A percentile compares a stretch with the other conserved stretches of the same genome.
phyloP scores from a whole-genome alignment of 306 rosid species.

The Trichosanthes truncata region DNA sequence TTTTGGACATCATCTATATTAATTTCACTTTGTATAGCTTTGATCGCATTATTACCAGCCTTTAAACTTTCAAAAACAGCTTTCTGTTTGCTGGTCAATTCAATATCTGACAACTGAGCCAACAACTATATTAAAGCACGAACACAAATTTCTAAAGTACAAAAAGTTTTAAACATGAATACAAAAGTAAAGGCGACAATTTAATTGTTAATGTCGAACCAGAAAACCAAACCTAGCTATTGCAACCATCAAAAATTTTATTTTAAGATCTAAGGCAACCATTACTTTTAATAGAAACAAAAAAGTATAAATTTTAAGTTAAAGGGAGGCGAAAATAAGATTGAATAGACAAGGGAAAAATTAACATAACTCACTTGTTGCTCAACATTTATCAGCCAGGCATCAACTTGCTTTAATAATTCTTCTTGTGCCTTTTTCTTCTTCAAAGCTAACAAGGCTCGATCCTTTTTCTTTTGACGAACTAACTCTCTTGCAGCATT shows the following conservation, averaged over 20 bases:
- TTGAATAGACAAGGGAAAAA: neutral
- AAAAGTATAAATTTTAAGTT: neutral
- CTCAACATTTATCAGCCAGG: constrained; percentile 92
- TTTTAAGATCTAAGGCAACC: neutral
- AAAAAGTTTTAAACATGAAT: neutral
- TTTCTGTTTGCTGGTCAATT: constrained; percentile 87
- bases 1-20: constrained; percentile 92
- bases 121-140: constrained; percentile 11
- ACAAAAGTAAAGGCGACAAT: neutral
- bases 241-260: neutral
- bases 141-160: neutral
- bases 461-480: constrained; percentile 81
- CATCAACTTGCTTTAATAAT: constrained; percentile 85
- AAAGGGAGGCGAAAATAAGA: neutral
- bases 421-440: constrained; percentile 91
- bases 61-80: constrained; percentile 88
- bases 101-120: constrained; percentile 85
- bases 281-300: neutral
- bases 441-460: constrained; percentile 83
- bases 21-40: constrained; percentile 88
- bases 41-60: constrained; percentile 78
- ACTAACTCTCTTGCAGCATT: constrained; percentile 89
- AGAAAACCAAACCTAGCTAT: neutral
- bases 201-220: neutral
- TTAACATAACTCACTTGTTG: constrained; percentile 56